phyloP scores from a whole-genome alignment of 192 early-diverging fungal genomes.

The Gigaspora rosea region DNA sequence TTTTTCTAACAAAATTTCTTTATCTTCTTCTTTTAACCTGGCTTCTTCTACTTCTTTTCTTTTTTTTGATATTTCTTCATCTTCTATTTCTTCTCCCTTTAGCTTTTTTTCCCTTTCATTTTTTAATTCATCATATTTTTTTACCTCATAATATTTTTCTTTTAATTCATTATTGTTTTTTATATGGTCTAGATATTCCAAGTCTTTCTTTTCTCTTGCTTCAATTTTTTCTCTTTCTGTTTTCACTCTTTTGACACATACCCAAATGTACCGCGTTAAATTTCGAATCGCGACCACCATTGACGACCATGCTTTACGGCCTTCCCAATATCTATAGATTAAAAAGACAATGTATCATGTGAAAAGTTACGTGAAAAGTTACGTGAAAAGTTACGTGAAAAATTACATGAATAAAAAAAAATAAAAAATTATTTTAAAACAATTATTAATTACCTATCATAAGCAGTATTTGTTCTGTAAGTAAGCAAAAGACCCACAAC shows the following conservation, averaged over 20 bases:
- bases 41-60: slow-evolving; percentile 43
- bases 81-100: too few species aligned
- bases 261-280: slow-evolving; percentile 78
- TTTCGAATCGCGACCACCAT: slow-evolving; percentile 72
- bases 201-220: slow-evolving; percentile 65
- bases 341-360: not conserved
- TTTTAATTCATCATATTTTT: too few species aligned
- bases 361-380: too few species aligned
- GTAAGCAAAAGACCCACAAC: slow-evolving; percentile 25
- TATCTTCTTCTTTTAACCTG: slow-evolving; percentile 40
- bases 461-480: slow-evolving; percentile 32
- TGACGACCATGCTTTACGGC: slow-evolving; percentile 79
- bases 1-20: slow-evolving; percentile 65
- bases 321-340: slow-evolving; percentile 84
- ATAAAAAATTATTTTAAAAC: not conserved
- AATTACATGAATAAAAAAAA: not conserved
- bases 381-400: not conserved
- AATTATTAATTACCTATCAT: slow-evolving; percentile 23
- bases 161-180: slow-evolving; percentile 25
- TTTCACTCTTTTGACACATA: slow-evolving; percentile 54
- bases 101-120: too few species aligned
- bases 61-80: slow-evolving; percentile 54
- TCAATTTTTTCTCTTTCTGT: slow-evolving; percentile 19
- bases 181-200: slow-evolving; percentile 60
- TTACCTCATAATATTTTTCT: too few species aligned